Base-by-base conservation (phyloP, 2,329 filamentous ascomycete species). In the Pseudofabraea citricarpa region DNA sequence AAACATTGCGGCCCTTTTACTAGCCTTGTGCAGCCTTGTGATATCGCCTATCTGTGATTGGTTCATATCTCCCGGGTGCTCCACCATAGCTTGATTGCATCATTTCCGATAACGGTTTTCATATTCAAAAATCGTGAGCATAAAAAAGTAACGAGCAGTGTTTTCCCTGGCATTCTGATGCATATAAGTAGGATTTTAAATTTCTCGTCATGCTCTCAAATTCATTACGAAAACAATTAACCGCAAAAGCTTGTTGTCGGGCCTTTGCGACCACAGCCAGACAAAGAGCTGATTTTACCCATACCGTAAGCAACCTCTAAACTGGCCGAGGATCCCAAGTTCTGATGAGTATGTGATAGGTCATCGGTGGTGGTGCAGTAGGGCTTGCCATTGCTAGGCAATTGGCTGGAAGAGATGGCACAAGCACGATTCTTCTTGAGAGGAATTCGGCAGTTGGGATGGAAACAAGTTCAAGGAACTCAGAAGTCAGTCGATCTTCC, bases 381-480 rank as follows among this genome's bases (percentile, higher is more conserved):
- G 84, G 84, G 1, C 68, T 88, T 2, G 79, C 84, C 2, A 74
- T 86, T 49, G 82, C 83, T 1, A 68, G 81, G 16, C 71, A 78
- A 55, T 64, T 88, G 20, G 80, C 85, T 47, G 64, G 67, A 45
- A 66, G 73, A 53, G 71, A 79, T 48, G 76, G 77, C 9, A 77
- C 73, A 6, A 77, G 74, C n/a, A 85, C 82, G 0, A 66, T 87
- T 10, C 60, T 87, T 33, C 74, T 87, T 10, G 84, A 88, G 56
- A 72, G 78, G 42, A 81, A 87, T 64, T 70, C 72, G 15, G 68
- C 69, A 13, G 75, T 81, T 9, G 84, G 84, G 2, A 84, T 73
- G 41, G 84, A 88, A 62, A 88, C 83, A 1, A 84, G 79, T 54
- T 83, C 78, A 56, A 71, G 84, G 23, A 88, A 87, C 58, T 86